Base-by-base conservation (phyloP, 2,329 filamentous ascomycete species). In the Fusarium heterosporum region DNA sequence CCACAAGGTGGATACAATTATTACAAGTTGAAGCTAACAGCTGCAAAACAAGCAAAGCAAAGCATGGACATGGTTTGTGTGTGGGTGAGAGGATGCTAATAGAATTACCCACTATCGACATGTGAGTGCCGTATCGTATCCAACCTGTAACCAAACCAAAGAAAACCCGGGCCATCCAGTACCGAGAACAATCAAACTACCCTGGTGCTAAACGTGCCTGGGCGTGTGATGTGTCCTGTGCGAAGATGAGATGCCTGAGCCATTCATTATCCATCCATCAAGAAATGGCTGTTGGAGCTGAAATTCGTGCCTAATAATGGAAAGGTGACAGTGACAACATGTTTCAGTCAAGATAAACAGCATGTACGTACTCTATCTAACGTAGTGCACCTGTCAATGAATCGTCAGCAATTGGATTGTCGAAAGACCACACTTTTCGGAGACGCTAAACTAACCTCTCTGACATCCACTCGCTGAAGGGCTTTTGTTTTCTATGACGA, bases 211-310 rank as follows among this genome's bases (percentile, higher is more conserved):
- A 40, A 49, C 25, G 40, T 56, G 50, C 11, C 2, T 39, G 22
- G 34, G 60, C 60, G 49, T 62, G 39, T 57, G n/a, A 40, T 58
- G 40, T 19, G 59, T 58, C 52, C 46, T 67, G 57, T 66, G 64
- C 49, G 59, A 63, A 58, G 17, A 58, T 51, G 29, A 64, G 39
- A 26, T 53, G 40, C 43, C 64, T 49, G 46, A 40, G 64, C 55
- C 46, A 52, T 45, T 51, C 50, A 64, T 51, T 43, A 13, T 38
- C 52, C 26, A 17, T 32, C 41, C 16, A 14, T 40, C 34, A 61
- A 52, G 47, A 52, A 26, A 42, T 25, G 9, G 7, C 14, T 48
- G 50, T 61, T 12, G 36, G 48, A 64, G 38, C 29, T 42, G 43
- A 64, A 60, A 46, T 47, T 48, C 40, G 55, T 41, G 29, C 26